Percentiles rank a stretch among this genome's conserved stretches.
These are phyloP conservation scores for Paramecium bursaria DNA, from an alignment of 73 alveolate species.

Conservation along the genomic window DNA sequence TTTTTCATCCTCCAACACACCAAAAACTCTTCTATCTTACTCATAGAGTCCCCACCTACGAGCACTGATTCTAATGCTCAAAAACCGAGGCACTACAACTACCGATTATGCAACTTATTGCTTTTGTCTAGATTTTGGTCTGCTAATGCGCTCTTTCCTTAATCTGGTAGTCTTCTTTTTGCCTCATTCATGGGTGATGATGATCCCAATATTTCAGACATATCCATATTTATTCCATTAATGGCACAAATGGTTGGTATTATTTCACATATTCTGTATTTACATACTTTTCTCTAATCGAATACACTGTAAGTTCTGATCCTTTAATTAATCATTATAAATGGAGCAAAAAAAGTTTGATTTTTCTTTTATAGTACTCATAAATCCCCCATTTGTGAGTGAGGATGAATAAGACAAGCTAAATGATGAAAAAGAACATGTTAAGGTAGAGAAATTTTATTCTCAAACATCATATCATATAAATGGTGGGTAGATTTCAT, in stretches of 20 bases:
- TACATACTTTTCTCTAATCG: slow-evolving; percentile 5
- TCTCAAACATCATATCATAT: background rate
- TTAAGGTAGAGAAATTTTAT: slow-evolving; percentile 23
- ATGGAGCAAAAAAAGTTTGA: slow-evolving; percentile 5
- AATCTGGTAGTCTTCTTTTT: too few species aligned
- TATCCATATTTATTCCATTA: slow-evolving; percentile 25
- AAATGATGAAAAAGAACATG: too few species aligned
- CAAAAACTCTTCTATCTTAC: background rate
- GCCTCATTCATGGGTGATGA: too few species aligned
- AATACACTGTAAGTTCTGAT: background rate
- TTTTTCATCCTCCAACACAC: background rate
- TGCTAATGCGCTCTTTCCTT: too few species aligned
- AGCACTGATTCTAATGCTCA: slow-evolving; percentile 10
- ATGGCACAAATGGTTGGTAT: slow-evolving; percentile 48
- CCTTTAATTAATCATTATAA: background rate
- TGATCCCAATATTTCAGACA: too few species aligned
- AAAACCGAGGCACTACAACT: slow-evolving; percentile 22
- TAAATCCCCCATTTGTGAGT: slow-evolving; percentile 33
- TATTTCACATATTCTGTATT: slow-evolving; percentile 51
- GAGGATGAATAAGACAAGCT: background rate
- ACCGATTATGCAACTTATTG: too few species aligned
- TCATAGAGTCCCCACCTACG: slow-evolving; percentile 28
- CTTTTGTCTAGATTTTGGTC: too few species aligned
- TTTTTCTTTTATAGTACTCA: slow-evolving; percentile 13
- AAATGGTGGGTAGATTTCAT: background rate